These are phyloP conservation scores for Ophiostoma sp. DNA, from an alignment of 2,329 filamentous ascomycete species.

Conservation along the genomic window DNA sequence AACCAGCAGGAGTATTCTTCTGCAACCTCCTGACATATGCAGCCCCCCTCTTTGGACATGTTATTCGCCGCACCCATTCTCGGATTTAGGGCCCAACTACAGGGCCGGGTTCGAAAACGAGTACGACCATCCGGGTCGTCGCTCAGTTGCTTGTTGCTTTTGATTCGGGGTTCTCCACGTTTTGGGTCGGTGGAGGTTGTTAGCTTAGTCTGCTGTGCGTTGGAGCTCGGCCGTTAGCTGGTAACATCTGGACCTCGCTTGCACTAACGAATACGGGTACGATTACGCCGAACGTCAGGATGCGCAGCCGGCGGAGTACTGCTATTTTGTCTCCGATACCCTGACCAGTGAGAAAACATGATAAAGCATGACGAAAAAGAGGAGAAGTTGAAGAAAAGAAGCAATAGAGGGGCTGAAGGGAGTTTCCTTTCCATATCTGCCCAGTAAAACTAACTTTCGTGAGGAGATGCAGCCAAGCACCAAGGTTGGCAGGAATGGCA, in stretches of 20 bases:
- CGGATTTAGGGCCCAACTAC: neutral
- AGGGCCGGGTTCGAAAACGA: neutral
- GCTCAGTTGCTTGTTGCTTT: neutral
- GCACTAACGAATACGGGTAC: conserved; percentile 13
- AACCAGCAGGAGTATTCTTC: neutral
- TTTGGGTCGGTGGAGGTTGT: neutral
- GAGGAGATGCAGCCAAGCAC: neutral
- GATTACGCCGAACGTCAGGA: neutral
- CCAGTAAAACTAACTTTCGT: neutral
- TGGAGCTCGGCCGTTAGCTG: neutral
- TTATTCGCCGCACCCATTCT: neutral
- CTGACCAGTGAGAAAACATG: neutral
- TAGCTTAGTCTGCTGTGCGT: neutral
- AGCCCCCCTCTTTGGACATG: neutral
- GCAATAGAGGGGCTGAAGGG: neutral
- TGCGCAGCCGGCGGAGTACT: neutral
- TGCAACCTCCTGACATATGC: neutral
- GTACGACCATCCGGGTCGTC: neutral
- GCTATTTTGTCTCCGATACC: neutral
- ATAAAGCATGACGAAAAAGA: neutral
- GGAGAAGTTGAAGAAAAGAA: neutral
- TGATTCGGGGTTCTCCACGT: neutral
- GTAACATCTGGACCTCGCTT: too few species aligned
- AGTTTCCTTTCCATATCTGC: neutral
- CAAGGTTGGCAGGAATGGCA: neutral